Percentiles rank a stretch among this genome's conserved stretches.
Conservation (phyloP, 139 green algal genomes). For the Auxenochlorella pyrenoidosa region DNA sequence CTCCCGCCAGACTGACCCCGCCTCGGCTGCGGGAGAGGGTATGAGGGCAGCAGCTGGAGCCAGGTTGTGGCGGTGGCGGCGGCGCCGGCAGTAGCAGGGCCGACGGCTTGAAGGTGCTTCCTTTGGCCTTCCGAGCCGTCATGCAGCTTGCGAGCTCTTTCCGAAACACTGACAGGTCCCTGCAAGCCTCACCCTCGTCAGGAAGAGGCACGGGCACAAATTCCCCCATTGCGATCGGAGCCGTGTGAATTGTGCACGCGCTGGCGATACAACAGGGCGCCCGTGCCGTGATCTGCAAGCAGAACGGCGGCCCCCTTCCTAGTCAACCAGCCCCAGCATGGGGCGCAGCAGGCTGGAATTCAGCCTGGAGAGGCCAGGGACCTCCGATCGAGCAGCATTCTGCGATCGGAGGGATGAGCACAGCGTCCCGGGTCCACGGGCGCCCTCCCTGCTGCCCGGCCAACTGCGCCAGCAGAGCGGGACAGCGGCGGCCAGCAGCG, state of each 20-base stretch:
- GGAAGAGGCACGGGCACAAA: constrained; percentile 30
- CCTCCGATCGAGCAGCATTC: background rate
- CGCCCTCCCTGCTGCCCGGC: background rate
- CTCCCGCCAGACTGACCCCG: constrained; percentile 43
- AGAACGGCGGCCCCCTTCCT: no score
- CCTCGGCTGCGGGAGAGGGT: constrained; percentile 34
- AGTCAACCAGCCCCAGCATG: no score
- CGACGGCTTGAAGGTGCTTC: background rate
- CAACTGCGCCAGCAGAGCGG: background rate
- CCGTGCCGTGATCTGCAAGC: no score
- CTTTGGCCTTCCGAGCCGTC: background rate
- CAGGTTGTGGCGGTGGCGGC: background rate
- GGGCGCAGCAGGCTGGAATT: no score
- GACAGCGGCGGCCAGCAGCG: no score
- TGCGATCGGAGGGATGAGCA: background rate
- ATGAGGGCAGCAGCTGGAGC: background rate
- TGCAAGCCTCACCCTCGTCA: background rate
- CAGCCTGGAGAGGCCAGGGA: no score
- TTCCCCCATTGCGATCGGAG: background rate
- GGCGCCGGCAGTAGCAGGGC: background rate
- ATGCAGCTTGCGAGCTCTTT: background rate
- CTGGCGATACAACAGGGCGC: no score
- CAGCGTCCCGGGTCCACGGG: background rate
- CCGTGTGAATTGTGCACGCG: no score
- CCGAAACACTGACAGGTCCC: background rate